Evolutionary conservation across 2,329 filamentous ascomycete genomes (phyloP), one percentile per base, ranked within the genome.

Genomic region (Ascochyta viciae-villosae): DNA sequence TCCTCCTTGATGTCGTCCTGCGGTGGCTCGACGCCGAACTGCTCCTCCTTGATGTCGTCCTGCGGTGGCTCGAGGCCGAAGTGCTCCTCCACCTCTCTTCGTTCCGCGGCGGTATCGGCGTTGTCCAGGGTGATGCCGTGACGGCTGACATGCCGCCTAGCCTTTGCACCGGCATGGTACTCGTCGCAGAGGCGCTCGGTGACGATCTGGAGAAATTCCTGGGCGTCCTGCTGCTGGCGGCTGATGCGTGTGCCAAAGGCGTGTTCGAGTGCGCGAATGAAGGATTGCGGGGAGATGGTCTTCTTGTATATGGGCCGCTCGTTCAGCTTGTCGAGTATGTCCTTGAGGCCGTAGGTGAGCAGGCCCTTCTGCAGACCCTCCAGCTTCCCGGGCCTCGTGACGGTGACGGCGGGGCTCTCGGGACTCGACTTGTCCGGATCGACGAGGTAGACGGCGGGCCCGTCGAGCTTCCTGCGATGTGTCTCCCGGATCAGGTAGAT

Each of bases 141-240:
- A 19, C 63, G 68, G 43, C 74, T 78, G 3, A 86, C 86, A 54
- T 85, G 81, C 41, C 78, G 80, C 60, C 93, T 83, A 12, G 91
- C 92, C 70, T 89, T 85, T 67, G 85, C 84, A 1, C 92, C 92
- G 4, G 92, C 92, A 72, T 96, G 88, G 69, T 97, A 96, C 76
- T 99, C 95, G 71, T 99, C 95, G 68, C 91, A 92, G 52, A 99
- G 81, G 48, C 94, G 85, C 78, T 99, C 94, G 3, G 92, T 90
- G 12, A 99, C 89, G 45, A 98, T 89, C 78, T 99, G 95, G 52
- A 99, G 78, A 62, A 99, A 97, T 75, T 99, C 95, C 72, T 99
- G 95, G 10, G 95, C 95, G 79, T 99, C 95, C 76, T 99, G 95
- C 77, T 99, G 95, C 72, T 95, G 92, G 50, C 94, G 85, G 72